Evolutionary conservation across 2,329 filamentous ascomycete genomes (phyloP).

Genomic region (Pseudogymnoascus sp.): DNA sequence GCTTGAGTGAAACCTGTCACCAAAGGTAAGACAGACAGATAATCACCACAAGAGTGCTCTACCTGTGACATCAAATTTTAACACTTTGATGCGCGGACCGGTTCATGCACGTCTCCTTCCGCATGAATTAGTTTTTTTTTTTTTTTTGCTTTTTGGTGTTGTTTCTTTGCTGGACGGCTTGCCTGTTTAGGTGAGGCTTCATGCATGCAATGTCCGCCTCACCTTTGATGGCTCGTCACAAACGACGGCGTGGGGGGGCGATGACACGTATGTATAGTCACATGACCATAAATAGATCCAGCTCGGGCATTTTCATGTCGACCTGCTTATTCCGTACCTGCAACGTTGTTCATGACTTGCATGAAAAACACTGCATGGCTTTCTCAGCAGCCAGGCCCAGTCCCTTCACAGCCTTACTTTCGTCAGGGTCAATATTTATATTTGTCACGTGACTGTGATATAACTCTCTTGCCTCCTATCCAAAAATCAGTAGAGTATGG

Average conservation of each 20-base stretch:
- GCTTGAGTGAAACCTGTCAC: not conserved
- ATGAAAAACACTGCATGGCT: conserved; percentile 2
- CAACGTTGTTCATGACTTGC: conserved; percentile 5
- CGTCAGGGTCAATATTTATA: too few species aligned
- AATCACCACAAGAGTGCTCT: not conserved
- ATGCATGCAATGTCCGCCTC: not conserved
- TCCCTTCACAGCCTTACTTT: not conserved
- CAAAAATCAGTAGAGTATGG: not conserved
- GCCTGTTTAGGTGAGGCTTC: not conserved
- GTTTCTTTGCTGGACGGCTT: not conserved
- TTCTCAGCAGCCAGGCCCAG: not conserved
- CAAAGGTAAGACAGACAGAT: not conserved
- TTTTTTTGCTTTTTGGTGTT: not conserved
- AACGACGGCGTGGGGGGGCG: not conserved
- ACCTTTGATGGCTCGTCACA: not conserved
- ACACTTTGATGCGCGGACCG: not conserved
- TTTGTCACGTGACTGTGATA: not conserved
- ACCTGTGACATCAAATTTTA: not conserved
- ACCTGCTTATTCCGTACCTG: conserved; percentile 4
- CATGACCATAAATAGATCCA: not conserved
- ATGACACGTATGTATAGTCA: not conserved
- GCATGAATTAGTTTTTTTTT: not conserved
- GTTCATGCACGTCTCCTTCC: not conserved
- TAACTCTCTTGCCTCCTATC: not conserved
- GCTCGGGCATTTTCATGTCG: not conserved